Percentiles rank a stretch among this genome's conserved stretches.
phyloP scores from a whole-genome alignment of 148 eudicot species.

The Rhododendron ovatum region DNA sequence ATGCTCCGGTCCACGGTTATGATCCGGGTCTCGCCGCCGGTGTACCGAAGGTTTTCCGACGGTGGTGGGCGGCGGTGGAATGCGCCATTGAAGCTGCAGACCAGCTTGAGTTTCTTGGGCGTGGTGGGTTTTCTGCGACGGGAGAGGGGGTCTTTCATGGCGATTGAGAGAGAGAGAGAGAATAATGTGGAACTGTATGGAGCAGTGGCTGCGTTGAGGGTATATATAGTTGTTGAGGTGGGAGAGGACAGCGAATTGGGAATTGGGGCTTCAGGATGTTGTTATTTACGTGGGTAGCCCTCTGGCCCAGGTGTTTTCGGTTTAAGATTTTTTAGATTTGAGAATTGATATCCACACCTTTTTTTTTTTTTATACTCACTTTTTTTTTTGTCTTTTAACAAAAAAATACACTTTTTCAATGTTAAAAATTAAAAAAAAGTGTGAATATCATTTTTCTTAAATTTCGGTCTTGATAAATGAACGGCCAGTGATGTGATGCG shows the following conservation, averaged over 20 bases:
- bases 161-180: not conserved
- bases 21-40: slow-evolving; percentile 32
- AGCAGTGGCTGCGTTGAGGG: not conserved
- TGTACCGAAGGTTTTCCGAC: slow-evolving; percentile 21
- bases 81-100: slow-evolving; percentile 24
- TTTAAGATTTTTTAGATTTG: not conserved
- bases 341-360: no score
- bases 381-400: no score
- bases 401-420: no score
- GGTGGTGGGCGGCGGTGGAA: slow-evolving; percentile 9
- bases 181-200: not conserved
- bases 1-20: slow-evolving; percentile 21
- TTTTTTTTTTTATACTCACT: no score
- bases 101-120: slow-evolving; percentile 16
- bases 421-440: no score
- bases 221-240: not conserved
- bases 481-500: no score
- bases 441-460: no score
- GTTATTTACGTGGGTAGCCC: not conserved
- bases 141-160: slow-evolving; percentile 16
- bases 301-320: not conserved
- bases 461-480: no score
- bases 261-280: not conserved
- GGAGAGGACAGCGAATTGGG: not conserved
- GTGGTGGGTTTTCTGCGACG: slow-evolving; percentile 1